Percentiles rank a stretch among this genome's conserved stretches.
These are phyloP conservation scores for Trametes maxima DNA, from an alignment of 768 basidiomycete genomes.

Conservation along the genomic window DNA sequence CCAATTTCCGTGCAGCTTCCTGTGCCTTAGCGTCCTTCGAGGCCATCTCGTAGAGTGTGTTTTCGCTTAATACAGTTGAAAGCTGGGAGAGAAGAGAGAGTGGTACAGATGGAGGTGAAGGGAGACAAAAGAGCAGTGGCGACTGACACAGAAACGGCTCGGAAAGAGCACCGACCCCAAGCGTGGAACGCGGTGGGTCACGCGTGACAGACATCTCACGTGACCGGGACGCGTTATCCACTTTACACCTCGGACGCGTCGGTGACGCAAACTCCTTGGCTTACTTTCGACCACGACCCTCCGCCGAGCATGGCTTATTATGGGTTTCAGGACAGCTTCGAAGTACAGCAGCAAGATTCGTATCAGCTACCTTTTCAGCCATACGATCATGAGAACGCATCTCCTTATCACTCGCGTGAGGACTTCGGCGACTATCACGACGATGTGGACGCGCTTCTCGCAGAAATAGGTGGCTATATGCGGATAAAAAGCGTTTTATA, in stretches of 20 bases:
- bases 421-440: conserved; percentile 20
- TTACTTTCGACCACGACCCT: not conserved
- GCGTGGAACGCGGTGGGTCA: conserved; percentile 17
- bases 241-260: not conserved
- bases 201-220: conserved; percentile 13
- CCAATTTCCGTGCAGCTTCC: conserved; percentile 40
- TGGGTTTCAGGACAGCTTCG: too few species aligned
- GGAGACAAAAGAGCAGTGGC: conserved; percentile 10
- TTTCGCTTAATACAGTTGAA: too few species aligned
- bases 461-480: conserved; percentile 33
- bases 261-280: not conserved
- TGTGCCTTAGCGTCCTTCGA: conserved; percentile 27
- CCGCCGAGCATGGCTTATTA: not conserved
- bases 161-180: not conserved
- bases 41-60: conserved; percentile 2
- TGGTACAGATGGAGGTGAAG: not conserved
- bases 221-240: conserved; percentile 12
- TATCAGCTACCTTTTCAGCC: not conserved
- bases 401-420: conserved; percentile 6
- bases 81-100: not conserved
- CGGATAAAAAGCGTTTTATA: conserved; percentile 25
- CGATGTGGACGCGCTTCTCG: conserved; percentile 24
- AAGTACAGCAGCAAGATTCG: too few species aligned
- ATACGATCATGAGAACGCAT: not conserved
- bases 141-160: not conserved